Evolutionary conservation across 345 rosid genomes (phyloP).

Genomic region (Tarenaya hassleriana): DNA sequence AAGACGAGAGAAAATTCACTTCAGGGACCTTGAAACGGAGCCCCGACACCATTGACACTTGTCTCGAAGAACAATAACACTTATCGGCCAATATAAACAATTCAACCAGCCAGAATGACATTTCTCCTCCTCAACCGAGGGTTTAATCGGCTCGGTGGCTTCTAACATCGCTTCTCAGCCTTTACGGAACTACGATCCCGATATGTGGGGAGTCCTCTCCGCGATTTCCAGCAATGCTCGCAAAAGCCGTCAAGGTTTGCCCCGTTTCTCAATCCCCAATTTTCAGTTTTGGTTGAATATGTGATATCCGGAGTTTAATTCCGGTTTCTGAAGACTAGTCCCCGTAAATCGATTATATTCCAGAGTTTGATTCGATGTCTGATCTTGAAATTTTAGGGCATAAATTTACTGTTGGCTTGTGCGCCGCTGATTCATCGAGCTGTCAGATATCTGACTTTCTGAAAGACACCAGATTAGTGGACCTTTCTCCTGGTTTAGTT

Average conservation of each 20-base stretch:
- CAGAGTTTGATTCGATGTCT: slow-evolving; percentile 9
- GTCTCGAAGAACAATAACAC: slow-evolving; percentile 26
- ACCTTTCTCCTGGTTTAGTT: slow-evolving; percentile 3
- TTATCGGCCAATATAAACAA: too few species aligned
- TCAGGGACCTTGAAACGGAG: slow-evolving; percentile 24
- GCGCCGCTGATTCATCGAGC: slow-evolving; percentile 41
- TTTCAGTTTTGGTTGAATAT: background rate
- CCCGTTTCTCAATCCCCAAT: slow-evolving; percentile 13
- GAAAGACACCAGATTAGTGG: slow-evolving; percentile 71
- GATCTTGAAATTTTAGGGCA: slow-evolving; percentile 45
- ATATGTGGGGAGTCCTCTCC: slow-evolving; percentile 91
- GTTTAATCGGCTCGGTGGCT: slow-evolving; percentile 53
- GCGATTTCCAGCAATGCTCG: slow-evolving; percentile 78
- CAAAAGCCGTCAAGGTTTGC: slow-evolving; percentile 58
- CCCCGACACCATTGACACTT: slow-evolving; percentile 15
- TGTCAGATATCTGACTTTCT: slow-evolving; percentile 41
- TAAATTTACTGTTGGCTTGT: slow-evolving; percentile 60
- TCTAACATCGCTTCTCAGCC: slow-evolving; percentile 62
- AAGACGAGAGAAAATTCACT: slow-evolving; percentile 25
- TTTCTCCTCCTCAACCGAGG: slow-evolving; percentile 31
- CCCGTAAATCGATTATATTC: background rate
- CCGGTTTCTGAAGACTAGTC: background rate
- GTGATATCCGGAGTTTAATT: background rate
- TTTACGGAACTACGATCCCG: slow-evolving; percentile 50
- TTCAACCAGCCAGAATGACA: too few species aligned